Base-by-base conservation (phyloP, 768 basidiomycete genomes). In the Psilocybe cubensis region DNA sequence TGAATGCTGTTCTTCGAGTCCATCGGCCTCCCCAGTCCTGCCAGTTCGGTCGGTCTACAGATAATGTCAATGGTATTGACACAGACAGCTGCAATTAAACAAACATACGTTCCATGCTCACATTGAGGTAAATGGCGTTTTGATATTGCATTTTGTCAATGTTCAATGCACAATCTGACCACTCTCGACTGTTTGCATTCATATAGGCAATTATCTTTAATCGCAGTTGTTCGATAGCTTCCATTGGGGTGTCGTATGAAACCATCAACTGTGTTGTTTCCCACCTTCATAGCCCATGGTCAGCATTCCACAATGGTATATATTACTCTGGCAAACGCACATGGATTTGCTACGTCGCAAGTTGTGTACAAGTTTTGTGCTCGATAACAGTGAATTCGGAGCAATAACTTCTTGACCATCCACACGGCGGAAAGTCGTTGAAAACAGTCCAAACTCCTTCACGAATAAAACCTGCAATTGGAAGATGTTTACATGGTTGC, bases 11-110 rank as follows among this genome's bases (percentile, higher is more conserved):
- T 60, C 91, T 85, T 44, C 90, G 85, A 7, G 75, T 76, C 90
- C 88, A 91, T 56, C 90, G 78, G 18, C 83, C 91, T 46, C 88
- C 90, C 91, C 91, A 93, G 66, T 92, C 89, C 67, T 92, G 91
- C 91, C 91, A 93, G 66, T 91, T 91, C 33, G 86, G 80, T 51
- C 88, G 85, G 71, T 92, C 88, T 89, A 23, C 10, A 58, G 23
- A 28, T 29, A 44, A 47, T 33, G 18, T 33, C 2, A 48, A 46
- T 40, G 43, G 41, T 23, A 55, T 12, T 40, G 23, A 56, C 61
- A 24, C 31, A 27, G 27, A 14, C 31, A 47, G 33, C 44, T 10
- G 40, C 20, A 40, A 12, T 28, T 25, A 42, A 45, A 38, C 6
- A 18, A 20, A 79, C 86, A 70, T 70, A 83, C 89, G 91, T 71